Evolutionary conservation across 164 flowering plant species (phyloP).

Genomic region (Malania oleifera): DNA sequence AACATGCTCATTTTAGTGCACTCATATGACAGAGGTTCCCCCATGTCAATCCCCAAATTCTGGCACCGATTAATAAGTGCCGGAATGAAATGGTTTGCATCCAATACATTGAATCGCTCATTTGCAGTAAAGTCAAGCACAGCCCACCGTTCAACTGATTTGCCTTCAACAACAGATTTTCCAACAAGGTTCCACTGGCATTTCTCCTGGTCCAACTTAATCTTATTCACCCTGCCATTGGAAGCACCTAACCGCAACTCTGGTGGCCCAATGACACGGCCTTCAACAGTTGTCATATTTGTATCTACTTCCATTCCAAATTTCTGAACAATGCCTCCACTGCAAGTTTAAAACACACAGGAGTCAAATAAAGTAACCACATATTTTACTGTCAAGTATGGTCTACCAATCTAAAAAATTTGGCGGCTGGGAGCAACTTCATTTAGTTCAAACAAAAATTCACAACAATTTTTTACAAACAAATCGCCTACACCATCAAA

Average conservation of each 20-base stretch:
- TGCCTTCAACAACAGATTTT: constrained; percentile 44
- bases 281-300: constrained; percentile 51
- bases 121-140: constrained; percentile 37
- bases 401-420: too few relatives aligned
- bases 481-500: too few relatives aligned
- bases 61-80: constrained; percentile 26
- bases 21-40: constrained; percentile 20
- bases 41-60: constrained; percentile 39
- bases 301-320: constrained; percentile 42
- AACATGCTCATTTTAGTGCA: constrained; percentile 28
- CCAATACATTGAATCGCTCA: constrained; percentile 6
- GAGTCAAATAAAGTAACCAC: too few relatives aligned
- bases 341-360: too few relatives aligned
- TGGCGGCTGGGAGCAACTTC: too few relatives aligned
- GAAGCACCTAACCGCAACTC: constrained; percentile 37
- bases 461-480: too few relatives aligned
- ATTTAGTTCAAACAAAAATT: too few relatives aligned
- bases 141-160: constrained; percentile 49
- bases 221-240: constrained; percentile 8
- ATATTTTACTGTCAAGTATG: too few relatives aligned
- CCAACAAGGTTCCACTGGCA: constrained; percentile 65
- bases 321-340: constrained; percentile 26
- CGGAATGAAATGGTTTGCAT: constrained; percentile 22
- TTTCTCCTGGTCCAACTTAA: constrained; percentile 33
- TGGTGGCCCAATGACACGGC: constrained; percentile 59